Evolutionary conservation across 768 basidiomycete genomes (phyloP).

Genomic region (Pisolithus microcarpus): DNA sequence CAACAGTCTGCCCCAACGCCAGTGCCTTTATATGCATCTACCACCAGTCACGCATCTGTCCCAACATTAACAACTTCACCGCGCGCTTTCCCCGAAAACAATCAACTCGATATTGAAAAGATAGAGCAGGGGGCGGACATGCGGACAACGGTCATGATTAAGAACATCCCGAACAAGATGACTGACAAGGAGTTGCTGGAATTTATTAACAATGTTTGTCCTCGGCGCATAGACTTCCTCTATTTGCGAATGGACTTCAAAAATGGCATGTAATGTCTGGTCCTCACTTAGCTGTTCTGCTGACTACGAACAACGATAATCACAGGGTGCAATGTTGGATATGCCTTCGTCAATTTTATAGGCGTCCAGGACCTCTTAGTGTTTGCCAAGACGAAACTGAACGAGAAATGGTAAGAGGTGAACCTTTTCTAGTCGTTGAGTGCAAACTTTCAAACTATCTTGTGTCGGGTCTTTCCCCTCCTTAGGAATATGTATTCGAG

Average conservation of each 20-base stretch:
- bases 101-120: conserved; percentile 57
- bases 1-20: conserved; percentile 6
- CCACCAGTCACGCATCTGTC: conserved; percentile 15
- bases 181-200: conserved; percentile 61
- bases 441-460: background rate
- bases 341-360: conserved; percentile 90
- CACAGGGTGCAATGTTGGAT: conserved; percentile 69
- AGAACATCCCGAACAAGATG: conserved; percentile 93
- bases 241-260: conserved; percentile 84
- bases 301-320: background rate
- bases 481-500: conserved; percentile 86
- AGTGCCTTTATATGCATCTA: conserved; percentile 14
- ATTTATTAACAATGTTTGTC: conserved; percentile 66
- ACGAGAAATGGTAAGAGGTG: conserved; percentile 66
- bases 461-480: background rate
- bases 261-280: conserved; percentile 45
- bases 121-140: conserved; percentile 77
- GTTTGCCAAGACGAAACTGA: conserved; percentile 69
- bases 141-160: conserved; percentile 82
- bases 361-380: conserved; percentile 64
- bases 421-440: background rate
- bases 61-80: conserved; percentile 21
- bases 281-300: background rate
- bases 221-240: conserved; percentile 76
- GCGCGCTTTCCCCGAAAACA: conserved; percentile 33